These are phyloP conservation scores for Neurospora africana DNA, from an alignment of 495 filamentous ascomycete genomes.

Conservation along the genomic window DNA sequence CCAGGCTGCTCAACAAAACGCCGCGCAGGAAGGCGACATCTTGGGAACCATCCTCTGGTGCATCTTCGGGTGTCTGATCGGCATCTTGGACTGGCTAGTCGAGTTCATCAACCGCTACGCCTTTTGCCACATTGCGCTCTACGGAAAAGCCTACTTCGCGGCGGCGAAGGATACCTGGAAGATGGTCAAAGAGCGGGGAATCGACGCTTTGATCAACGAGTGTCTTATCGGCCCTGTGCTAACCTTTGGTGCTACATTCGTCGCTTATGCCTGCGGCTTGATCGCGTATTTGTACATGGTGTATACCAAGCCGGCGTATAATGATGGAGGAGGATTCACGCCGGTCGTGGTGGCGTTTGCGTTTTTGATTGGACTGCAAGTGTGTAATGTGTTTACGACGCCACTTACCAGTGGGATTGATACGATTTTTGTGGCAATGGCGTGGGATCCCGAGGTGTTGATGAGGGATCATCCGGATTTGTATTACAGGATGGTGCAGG, in stretches of 20 bases:
- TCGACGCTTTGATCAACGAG: constrained; percentile 83
- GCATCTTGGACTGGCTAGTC: constrained; percentile 73
- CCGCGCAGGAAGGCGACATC: constrained; percentile 57
- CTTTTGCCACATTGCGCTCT: constrained; percentile 84
- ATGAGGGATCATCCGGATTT: constrained; percentile 73
- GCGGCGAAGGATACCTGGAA: constrained; percentile 82
- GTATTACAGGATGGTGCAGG: constrained; percentile 59
- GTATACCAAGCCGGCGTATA: constrained; percentile 66
- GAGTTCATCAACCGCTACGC: constrained; percentile 75
- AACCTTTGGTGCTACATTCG: constrained; percentile 75
- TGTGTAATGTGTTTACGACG: constrained; percentile 79
- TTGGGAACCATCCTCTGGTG: constrained; percentile 58
- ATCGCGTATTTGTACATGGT: constrained; percentile 77
- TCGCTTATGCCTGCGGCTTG: constrained; percentile 71
- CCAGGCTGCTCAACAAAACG: constrained; percentile 57
- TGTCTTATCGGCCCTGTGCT: constrained; percentile 84
- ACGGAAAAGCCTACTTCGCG: constrained; percentile 75
- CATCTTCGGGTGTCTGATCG: constrained; percentile 62
- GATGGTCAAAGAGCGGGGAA: constrained; percentile 84
- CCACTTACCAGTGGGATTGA: constrained; percentile 62
- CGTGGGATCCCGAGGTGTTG: constrained; percentile 81
- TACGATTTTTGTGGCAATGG: constrained; percentile 81
- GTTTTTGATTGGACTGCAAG: constrained; percentile 77
- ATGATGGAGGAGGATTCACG: constrained; percentile 47
- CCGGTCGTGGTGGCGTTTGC: constrained; percentile 69